A percentile compares a stretch with the other conserved stretches of the same genome.
Conservation (phyloP, 768 basidiomycete species). For the Suillus discolor region DNA sequence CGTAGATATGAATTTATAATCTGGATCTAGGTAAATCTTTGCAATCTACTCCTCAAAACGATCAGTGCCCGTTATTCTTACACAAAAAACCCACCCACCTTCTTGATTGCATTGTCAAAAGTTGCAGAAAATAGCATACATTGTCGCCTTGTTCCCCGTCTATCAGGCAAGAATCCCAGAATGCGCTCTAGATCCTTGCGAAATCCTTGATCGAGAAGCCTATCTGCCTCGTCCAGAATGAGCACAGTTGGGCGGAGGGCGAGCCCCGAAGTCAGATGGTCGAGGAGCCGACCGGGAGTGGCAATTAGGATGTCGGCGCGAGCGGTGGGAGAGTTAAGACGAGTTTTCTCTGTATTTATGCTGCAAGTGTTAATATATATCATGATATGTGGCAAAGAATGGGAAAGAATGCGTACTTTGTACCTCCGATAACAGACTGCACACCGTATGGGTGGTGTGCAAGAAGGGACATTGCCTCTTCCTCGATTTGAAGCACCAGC, state of each 20-base stretch:
- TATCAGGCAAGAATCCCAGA: conserved; percentile 42
- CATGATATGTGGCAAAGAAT: not conserved
- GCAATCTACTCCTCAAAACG: conserved; percentile 25
- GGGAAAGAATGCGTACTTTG: conserved; percentile 37
- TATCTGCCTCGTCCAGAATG: conserved; percentile 76
- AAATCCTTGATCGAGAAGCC: conserved; percentile 76
- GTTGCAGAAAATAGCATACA: conserved; percentile 76
- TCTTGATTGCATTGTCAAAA: conserved; percentile 66
- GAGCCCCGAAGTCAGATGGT: conserved; percentile 49
- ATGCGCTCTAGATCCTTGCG: conserved; percentile 69
- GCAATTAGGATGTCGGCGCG: conserved; percentile 64
- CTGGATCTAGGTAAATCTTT: conserved; percentile 25
- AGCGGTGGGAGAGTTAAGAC: conserved; percentile 19
- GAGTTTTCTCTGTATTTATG: conserved; percentile 28
- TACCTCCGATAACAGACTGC: conserved; percentile 57
- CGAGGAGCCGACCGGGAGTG: conserved; percentile 75
- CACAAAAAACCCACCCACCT: conserved; percentile 34
- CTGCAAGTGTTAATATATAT: conserved; percentile 20
- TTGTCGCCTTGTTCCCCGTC: conserved; percentile 58
- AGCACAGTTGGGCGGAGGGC: conserved; percentile 24
- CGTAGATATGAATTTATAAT: conserved; percentile 56
- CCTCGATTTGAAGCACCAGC: conserved; percentile 66
- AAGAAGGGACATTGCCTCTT: conserved; percentile 57
- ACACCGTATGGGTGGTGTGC: conserved; percentile 44
- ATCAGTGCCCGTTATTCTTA: not conserved